A percentile compares a stretch with the other conserved stretches of the same genome.
Conservation (phyloP, 1,284 basidiomycete genomes). For the Malassezia japonica region DNA sequence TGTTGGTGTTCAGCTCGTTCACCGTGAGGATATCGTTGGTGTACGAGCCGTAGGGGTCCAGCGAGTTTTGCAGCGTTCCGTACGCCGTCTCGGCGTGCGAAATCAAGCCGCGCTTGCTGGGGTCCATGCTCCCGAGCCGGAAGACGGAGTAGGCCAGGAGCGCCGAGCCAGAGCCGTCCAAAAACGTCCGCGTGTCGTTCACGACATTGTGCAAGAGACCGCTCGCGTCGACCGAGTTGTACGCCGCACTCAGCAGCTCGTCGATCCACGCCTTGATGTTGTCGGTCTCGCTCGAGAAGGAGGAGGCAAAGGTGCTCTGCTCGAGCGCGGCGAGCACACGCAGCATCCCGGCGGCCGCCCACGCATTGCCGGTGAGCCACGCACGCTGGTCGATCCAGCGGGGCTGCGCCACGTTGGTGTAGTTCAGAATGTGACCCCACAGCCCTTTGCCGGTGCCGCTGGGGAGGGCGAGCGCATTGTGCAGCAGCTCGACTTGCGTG, state of each 20-base stretch:
- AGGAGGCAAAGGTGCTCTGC: slow-evolving; percentile 54
- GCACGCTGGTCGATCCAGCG: slow-evolving; percentile 50
- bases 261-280: slow-evolving; percentile 61
- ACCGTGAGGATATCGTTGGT: slow-evolving; percentile 22
- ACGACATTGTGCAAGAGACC: slow-evolving; percentile 41
- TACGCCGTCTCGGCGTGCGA: slow-evolving; percentile 29
- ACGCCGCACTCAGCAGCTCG: slow-evolving; percentile 67
- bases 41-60: slow-evolving; percentile 26
- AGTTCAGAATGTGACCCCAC: slow-evolving; percentile 33
- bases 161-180: slow-evolving; percentile 34
- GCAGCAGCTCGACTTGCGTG: slow-evolving; percentile 68
- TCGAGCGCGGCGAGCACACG: slow-evolving; percentile 68
- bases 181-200: slow-evolving; percentile 27
- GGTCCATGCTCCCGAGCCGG: slow-evolving; percentile 33
- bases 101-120: slow-evolving; percentile 17
- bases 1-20: slow-evolving; percentile 33
- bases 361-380: slow-evolving; percentile 67
- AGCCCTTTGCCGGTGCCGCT: slow-evolving; percentile 52
- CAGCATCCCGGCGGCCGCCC: slow-evolving; percentile 75
- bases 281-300: slow-evolving; percentile 55
- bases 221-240: slow-evolving; percentile 52
- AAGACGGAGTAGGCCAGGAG: slow-evolving; percentile 38
- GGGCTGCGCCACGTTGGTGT: slow-evolving; percentile 16
- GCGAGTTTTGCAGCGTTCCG: slow-evolving; percentile 21
- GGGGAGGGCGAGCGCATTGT: slow-evolving; percentile 54